Evolutionary conservation across 192 early-diverging fungal genomes (phyloP).

Genomic region (Linnemannia zychae): DNA sequence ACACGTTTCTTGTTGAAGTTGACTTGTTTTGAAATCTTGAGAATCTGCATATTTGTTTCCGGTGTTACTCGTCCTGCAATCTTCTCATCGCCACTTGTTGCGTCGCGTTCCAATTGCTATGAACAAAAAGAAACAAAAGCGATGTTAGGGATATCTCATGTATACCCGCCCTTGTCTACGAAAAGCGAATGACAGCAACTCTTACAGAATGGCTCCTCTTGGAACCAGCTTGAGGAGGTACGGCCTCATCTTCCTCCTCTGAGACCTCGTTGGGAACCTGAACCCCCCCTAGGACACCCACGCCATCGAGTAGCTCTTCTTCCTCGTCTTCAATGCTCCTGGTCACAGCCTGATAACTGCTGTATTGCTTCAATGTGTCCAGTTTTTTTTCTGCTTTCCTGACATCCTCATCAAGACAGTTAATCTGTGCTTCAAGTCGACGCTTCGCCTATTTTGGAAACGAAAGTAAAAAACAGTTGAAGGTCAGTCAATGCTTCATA

Average conservation of each 20-base stretch:
- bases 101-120: conserved; percentile 46
- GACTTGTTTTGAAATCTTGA: conserved; percentile 37
- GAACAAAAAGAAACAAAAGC: not conserved
- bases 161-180: too few relatives aligned
- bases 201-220: conserved; percentile 56
- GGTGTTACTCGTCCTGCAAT: conserved; percentile 14
- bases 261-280: conserved; percentile 54
- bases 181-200: not conserved
- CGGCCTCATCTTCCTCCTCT: conserved; percentile 55
- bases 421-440: conserved; percentile 56
- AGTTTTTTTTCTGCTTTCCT: conserved; percentile 53
- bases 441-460: conserved; percentile 49
- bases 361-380: conserved; percentile 34
- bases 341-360: conserved; percentile 15
- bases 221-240: conserved; percentile 36
- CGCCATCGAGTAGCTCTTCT: conserved; percentile 33
- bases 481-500: not conserved
- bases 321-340: conserved; percentile 47
- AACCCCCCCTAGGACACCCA: conserved; percentile 22
- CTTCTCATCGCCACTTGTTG: conserved; percentile 34
- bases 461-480: not conserved
- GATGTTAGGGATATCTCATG: too few relatives aligned
- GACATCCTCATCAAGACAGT: conserved; percentile 63
- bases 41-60: conserved; percentile 17
- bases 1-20: conserved; percentile 62